Base-by-base conservation (phyloP, 192 early-diverging fungal species). In the Coemansia interrupta region DNA sequence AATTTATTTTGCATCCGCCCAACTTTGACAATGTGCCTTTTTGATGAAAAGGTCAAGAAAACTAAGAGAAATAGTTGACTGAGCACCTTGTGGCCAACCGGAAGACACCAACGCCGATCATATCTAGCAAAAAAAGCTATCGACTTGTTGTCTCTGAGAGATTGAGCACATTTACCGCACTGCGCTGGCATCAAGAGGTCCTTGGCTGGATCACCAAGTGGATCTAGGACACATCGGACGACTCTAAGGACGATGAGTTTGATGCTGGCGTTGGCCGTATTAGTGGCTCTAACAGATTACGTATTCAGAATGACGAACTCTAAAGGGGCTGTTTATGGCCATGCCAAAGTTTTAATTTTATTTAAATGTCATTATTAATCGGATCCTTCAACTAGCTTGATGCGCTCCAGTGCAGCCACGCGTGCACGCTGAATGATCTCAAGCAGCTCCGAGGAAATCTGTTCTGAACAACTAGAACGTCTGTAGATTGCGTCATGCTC, bases 21-120 rank as follows among this genome's bases (percentile, higher is more conserved):
- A 53, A 60, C 46, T 90, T 83, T 72, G 68, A 80, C 49, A 51
- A 72, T 3, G 61, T 66, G 41, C 88, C 89, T 26, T 90, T 90
- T 73, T 57, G 70, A 85, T 20, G 60, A 68, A 38, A 62, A 82
- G 59, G 77, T 81, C 10, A 67, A 82, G 11, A 78, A 24, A 76
- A 80, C 52, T 90, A 89, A 50, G 86, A 91, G 42, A 62, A 73
- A 40, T 91, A 81, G 81, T 85, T 83, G 51, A 89, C 91, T n/a
- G 68, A 83, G 57, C 81, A 80, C 63, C 83, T 68, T 77, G 90
- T 87, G 29, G 63, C 82, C 32, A 81, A 85, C 51, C 90, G 89
- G 91, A 80, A 80, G 41, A 91, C 91, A 5, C 91, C 91, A 5
- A 89, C 87, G 1, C 74, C 91, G 46, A 81, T 92, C n/a, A 84